phyloP scores from a whole-genome alignment of 176 grass and related monocot genomes.

The Lolium perenne region DNA sequence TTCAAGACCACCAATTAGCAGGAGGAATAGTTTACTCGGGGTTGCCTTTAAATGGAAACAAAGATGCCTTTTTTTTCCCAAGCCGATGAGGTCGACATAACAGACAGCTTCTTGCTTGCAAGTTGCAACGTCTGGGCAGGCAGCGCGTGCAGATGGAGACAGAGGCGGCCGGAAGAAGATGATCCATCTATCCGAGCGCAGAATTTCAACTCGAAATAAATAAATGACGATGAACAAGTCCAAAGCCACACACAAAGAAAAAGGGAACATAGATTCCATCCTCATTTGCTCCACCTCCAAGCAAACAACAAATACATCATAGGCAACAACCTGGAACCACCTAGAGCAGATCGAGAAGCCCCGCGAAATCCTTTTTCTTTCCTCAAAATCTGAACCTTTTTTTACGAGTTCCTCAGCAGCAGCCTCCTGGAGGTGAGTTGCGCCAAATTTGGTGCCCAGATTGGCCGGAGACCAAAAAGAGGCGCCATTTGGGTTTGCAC shows the following conservation, averaged over 20 bases:
- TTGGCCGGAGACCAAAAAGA: background rate
- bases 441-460: background rate
- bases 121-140: background rate
- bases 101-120: background rate
- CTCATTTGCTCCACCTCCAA: slow-evolving; percentile 26
- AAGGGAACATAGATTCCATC: slow-evolving; percentile 36
- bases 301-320: background rate
- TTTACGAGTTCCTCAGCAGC: background rate
- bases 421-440: background rate
- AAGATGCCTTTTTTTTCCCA: slow-evolving; percentile 20
- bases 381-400: background rate
- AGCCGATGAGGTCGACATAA: slow-evolving; percentile 27
- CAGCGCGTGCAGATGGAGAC: background rate
- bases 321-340: slow-evolving; percentile 14
- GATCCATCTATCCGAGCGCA: slow-evolving; percentile 10
- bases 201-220: slow-evolving; percentile 22
- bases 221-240: background rate
- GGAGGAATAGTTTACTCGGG: background rate
- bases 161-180: slow-evolving; percentile 20
- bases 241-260: slow-evolving; percentile 17
- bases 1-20: slow-evolving; percentile 18
- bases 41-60: slow-evolving; percentile 5
- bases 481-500: background rate
- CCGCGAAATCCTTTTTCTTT: background rate
- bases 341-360: background rate